Evolutionary conservation across 1,139 yeast genomes (phyloP).

Genomic region (Zygoascus meyerae): DNA sequence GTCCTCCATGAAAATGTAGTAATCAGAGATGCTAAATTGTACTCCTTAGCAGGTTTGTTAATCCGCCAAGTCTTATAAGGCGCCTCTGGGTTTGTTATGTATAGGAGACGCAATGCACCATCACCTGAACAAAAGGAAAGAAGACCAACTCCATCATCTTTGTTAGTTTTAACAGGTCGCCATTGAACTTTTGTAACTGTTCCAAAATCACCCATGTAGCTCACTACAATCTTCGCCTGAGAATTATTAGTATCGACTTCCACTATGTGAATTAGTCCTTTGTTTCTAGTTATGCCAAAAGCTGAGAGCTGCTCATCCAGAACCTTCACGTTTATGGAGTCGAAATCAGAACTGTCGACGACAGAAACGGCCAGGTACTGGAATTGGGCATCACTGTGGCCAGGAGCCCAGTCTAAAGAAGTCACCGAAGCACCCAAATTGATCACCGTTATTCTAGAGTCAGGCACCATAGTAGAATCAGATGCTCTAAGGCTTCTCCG

Average conservation of each 20-base stretch:
- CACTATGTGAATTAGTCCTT: background rate
- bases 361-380: slow-evolving; percentile 53
- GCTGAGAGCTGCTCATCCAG: slow-evolving; percentile 19
- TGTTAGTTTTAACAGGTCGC: slow-evolving; percentile 24
- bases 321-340: slow-evolving; percentile 19
- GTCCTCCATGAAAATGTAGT: slow-evolving; percentile 54
- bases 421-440: slow-evolving; percentile 27
- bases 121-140: slow-evolving; percentile 56
- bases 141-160: slow-evolving; percentile 33
- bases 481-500: background rate
- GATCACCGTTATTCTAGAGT: slow-evolving; percentile 16
- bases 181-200: slow-evolving; percentile 13
- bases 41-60: slow-evolving; percentile 32
- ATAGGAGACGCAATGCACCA: slow-evolving; percentile 54
- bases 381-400: slow-evolving; percentile 21
- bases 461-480: background rate
- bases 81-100: slow-evolving; percentile 30
- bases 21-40: slow-evolving; percentile 33
- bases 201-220: slow-evolving; percentile 47
- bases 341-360: slow-evolving; percentile 48
- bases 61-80: slow-evolving; percentile 29
- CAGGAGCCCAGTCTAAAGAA: slow-evolving; percentile 30
- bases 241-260: background rate
- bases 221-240: slow-evolving; percentile 22
- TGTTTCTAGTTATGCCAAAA: slow-evolving; percentile 10